These are phyloP conservation scores for Carex parvula DNA, from an alignment of 176 grass and related monocot species.

Conservation along the genomic window DNA sequence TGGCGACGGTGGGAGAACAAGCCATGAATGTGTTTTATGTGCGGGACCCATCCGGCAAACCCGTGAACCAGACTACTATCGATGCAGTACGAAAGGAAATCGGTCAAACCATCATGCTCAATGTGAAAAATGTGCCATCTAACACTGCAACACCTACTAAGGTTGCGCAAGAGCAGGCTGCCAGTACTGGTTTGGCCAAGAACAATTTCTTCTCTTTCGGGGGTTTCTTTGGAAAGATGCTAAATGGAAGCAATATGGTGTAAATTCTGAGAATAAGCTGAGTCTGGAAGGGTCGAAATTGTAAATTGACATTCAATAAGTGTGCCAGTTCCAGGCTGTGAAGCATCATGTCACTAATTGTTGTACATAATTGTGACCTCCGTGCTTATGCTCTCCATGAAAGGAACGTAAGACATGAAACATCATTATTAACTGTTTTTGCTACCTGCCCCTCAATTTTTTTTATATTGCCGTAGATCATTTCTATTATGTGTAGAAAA, in stretches of 20 bases:
- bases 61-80: conserved; percentile 43
- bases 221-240: conserved; percentile 66
- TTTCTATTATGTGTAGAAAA: neutral
- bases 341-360: neutral
- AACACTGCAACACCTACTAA: conserved; percentile 20
- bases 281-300: conserved; percentile 4
- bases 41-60: conserved; percentile 39
- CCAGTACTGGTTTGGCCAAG: conserved; percentile 28
- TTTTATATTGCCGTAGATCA: neutral
- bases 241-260: conserved; percentile 28
- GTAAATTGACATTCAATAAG: conserved; percentile 9
- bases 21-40: conserved; percentile 60
- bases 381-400: neutral
- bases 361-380: conserved; percentile 8
- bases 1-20: conserved; percentile 38
- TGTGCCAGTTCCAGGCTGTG: conserved; percentile 1
- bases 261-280: conserved; percentile 17
- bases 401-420: neutral
- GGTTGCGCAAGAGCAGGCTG: conserved; percentile 11
- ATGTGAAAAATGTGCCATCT: conserved; percentile 60
- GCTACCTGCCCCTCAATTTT: neutral
- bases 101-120: conserved; percentile 81
- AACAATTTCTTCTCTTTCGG: conserved; percentile 81
- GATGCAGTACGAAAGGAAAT: conserved; percentile 71
- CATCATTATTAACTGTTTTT: neutral